Percentiles rank a stretch among this genome's conserved stretches.
Conservation (phyloP, 75 land plant genomes). For the Sequoiadendron giganteum region DNA sequence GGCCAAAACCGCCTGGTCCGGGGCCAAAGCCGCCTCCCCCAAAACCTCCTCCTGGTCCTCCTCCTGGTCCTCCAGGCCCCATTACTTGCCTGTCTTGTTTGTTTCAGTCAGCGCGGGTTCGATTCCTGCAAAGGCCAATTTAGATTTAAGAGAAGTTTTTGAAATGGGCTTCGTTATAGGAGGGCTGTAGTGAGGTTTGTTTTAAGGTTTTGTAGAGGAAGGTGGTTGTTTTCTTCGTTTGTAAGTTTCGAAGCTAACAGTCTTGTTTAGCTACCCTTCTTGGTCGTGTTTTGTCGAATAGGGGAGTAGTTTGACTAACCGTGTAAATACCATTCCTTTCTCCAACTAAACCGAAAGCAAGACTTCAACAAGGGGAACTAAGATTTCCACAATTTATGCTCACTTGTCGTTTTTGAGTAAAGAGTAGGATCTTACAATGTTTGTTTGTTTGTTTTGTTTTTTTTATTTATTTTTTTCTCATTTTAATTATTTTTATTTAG, state of each 20-base stretch:
- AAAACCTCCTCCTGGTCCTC: background rate
- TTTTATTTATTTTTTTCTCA: too few relatives aligned
- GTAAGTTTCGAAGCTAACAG: background rate
- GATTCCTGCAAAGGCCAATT: background rate
- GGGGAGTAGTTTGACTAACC: too few relatives aligned
- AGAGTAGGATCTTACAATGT: too few relatives aligned
- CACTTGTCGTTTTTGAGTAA: too few relatives aligned
- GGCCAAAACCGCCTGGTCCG: background rate
- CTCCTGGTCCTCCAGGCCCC: background rate
- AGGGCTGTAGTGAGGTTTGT: background rate
- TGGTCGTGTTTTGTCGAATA: background rate
- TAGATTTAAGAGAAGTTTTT: background rate
- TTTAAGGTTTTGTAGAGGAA: background rate
- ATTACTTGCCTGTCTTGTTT: background rate
- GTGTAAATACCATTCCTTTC: too few relatives aligned
- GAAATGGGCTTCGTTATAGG: background rate
- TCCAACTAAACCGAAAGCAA: too few relatives aligned
- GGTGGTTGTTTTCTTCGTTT: background rate
- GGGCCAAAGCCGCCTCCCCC: background rate
- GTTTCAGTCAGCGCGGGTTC: background rate
- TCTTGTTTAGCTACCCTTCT: background rate
- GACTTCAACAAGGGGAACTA: too few relatives aligned
- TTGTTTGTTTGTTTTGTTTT: too few relatives aligned
- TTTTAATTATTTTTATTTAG: too few relatives aligned
- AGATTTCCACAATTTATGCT: too few relatives aligned